phyloP scores from a whole-genome alignment of 2,329 filamentous ascomycete species.

The Stachybotrys elegans region DNA sequence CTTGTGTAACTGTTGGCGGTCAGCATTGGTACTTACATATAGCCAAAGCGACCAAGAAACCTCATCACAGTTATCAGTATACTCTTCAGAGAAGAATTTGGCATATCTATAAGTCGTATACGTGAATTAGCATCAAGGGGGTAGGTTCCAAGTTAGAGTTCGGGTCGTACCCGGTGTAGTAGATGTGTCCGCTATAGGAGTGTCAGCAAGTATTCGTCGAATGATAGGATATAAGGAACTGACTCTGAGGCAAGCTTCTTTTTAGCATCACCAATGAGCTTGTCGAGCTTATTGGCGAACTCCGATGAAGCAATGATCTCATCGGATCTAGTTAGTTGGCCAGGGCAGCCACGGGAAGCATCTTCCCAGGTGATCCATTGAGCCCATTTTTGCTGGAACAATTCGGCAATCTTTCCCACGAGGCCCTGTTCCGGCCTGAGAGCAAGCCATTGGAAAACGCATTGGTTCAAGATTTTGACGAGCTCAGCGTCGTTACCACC shows the following conservation, averaged over 20 bases:
- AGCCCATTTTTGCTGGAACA: neutral
- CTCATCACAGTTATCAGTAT: conserved; percentile 3
- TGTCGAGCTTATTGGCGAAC: neutral
- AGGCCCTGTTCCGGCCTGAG: neutral
- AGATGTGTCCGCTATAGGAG: neutral
- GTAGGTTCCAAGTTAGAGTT: no score
- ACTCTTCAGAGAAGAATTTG: conserved; percentile 10
- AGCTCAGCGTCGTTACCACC: conserved; percentile 7
- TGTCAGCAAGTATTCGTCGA: neutral
- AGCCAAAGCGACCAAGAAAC: conserved; percentile 10
- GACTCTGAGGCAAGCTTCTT: neutral
- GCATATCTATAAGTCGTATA: no score
- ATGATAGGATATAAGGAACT: neutral
- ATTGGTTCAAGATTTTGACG: conserved; percentile 13
- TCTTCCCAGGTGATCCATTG: neutral
- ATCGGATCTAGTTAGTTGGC: neutral
- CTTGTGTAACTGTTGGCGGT: neutral
- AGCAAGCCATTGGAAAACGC: conserved; percentile 4
- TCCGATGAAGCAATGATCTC: neutral
- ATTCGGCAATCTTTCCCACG: neutral
- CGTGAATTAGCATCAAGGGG: no score
- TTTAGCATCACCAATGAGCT: neutral
- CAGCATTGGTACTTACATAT: conserved; percentile 3
- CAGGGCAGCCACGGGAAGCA: neutral
- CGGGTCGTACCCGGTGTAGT: conserved; percentile 7